Base-by-base conservation (phyloP, 2,329 filamentous ascomycete species). In the Ceratocystis albifundus region DNA sequence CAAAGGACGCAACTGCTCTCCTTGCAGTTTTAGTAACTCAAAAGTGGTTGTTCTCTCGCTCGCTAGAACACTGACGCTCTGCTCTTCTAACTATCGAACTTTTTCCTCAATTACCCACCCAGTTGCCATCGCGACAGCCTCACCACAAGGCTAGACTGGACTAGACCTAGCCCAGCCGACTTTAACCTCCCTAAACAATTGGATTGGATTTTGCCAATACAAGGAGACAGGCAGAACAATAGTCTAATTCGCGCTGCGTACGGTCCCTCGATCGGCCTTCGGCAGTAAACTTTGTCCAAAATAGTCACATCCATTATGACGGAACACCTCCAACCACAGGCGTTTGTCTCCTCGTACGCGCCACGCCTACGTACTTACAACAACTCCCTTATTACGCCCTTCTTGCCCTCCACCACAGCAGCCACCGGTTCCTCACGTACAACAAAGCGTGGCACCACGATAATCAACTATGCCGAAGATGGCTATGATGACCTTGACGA, bases 391-490 rank as follows among this genome's bases (percentile, higher is more conserved):
- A 84, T 96, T 69, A 90, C 89, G 28, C 92, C 93, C 45, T 86
- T 94, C 69, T 83, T 93, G 69, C 89, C 88, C 66, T 86, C 86
- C 70, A 80, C 80, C 67, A 82, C 84, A n/a, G 76, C 84, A 1
- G 86, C 85, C 28, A 84, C 87, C 48, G 50, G 41, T 1, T 78
- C 83, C 68, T 82, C 89, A 71, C 85, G 93, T 74, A 96, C 89
- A n/a, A 97, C 94, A 7, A 97, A 99, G 79, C 88, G 94, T 76
- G 94, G 94, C 67, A 97, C 94, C 1, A 94, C 90, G 44, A 89
- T 93, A 69, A 94, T 97, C 77, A 99, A 96, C 78, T 99, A 99
- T 74, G 93, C 94, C 28, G 94, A 99, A 74, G 93, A 97, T 74
- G 92, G 92, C 61, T 96, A 88, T 73, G 93, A 96, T 70, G 91